Evolutionary conservation across 345 rosid genomes (phyloP).

Genomic region (Orychophragmus violaceus): DNA sequence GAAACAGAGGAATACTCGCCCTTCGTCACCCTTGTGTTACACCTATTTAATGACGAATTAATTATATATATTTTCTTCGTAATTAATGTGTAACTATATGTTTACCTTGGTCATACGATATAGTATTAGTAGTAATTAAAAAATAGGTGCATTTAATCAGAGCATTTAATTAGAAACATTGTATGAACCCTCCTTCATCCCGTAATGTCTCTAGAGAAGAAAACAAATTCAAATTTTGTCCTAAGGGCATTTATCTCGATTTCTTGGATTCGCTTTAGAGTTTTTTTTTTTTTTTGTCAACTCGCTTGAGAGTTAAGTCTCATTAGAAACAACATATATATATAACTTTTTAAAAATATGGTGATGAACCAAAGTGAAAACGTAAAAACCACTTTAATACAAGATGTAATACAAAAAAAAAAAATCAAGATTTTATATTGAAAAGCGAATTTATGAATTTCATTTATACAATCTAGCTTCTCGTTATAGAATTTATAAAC

Average conservation of each 20-base stretch:
- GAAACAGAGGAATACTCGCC: neutral
- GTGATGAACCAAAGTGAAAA: neutral
- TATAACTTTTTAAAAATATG: neutral
- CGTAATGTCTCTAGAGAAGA: slow-evolving; percentile 25
- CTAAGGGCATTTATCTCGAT: slow-evolving; percentile 5
- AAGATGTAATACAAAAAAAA: too few relatives aligned
- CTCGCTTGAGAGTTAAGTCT: neutral
- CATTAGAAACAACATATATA: neutral
- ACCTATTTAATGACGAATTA: slow-evolving; percentile 8
- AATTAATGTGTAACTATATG: slow-evolving; percentile 14
- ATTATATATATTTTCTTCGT: neutral
- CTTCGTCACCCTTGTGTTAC: too few relatives aligned
- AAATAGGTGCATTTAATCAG: slow-evolving; percentile 22
- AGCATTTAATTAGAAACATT: slow-evolving; percentile 22
- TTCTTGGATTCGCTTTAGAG: slow-evolving; percentile 24
- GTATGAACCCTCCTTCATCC: slow-evolving; percentile 24
- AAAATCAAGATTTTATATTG: too few relatives aligned
- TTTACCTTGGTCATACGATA: neutral
- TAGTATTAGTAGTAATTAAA: neutral
- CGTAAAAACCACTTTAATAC: too few relatives aligned
- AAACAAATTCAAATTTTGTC: slow-evolving; percentile 19
- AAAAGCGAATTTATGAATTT: too few relatives aligned
- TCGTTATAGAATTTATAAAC: too few relatives aligned
- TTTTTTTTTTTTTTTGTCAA: too few relatives aligned
- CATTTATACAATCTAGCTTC: too few relatives aligned